Evolutionary conservation across 2,329 filamentous ascomycete species (phyloP), one percentile per base, ranked within the genome.

Genomic region (Penicillium rolfsii): DNA sequence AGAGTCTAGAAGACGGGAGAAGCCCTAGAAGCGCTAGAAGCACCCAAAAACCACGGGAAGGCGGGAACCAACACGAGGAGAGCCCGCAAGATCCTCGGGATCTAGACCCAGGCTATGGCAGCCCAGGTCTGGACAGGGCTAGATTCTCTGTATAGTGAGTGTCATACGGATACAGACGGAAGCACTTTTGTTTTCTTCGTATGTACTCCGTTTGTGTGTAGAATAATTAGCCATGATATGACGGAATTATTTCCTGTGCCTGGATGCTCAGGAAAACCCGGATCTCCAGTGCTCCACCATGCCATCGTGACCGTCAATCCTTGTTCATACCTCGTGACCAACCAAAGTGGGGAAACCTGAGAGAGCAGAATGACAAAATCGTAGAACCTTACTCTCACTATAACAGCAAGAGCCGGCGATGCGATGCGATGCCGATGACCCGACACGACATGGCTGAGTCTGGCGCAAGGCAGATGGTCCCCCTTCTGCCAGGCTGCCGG

Each of bases 361-460:
- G 30, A 41, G 24, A 43, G 4, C 24, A 41, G 38, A 5, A 41
- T 19, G 19, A 3, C 9, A 11, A 11, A 43, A 19, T 43, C n/a
- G 35, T 12, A 9, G 56, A 57, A 62, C 43, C 55, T 62, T 62
- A 63, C 60, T 53, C 55, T 62, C 61, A 63, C 60, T 53, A 57
- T 59, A 53, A 62, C 60, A 56, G 48, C 54, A 57, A 30, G 33
- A 50, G 6, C n/a, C 46, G n/a, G 30, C 46, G 28, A 19, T 33
- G 46, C 46, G 9, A 49, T 19, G 28, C 26, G 28, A 30, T 35
- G 16, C 4, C 7, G 7, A 48, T 4, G 26, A n/a, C 26, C 7
- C 11, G 14, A 35, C 46, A 50, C 11, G 28, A 35, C 46, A 50
- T 50, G 46, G 36, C 35, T 26, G 50, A 40, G 33, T 26, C 35